Conservation (phyloP, 768 basidiomycete genomes). For the Lactifluus hygrophoroides region DNA sequence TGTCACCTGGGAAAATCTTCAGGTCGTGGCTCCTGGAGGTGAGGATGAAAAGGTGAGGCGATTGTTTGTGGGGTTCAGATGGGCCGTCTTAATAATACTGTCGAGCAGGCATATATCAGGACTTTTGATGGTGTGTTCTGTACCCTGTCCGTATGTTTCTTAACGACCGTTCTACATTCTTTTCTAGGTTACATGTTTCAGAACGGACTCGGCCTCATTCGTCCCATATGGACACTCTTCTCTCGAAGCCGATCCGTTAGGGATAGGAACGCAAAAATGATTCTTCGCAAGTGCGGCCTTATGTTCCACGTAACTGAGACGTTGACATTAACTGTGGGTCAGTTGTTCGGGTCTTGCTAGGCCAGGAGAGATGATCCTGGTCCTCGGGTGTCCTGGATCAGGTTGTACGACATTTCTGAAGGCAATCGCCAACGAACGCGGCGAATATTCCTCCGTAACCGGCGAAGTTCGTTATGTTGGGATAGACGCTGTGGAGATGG, state of each 20-base stretch:
- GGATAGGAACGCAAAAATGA: background rate
- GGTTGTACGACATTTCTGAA: conserved; percentile 87
- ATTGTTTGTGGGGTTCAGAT: background rate
- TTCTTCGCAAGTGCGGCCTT: conserved; percentile 8
- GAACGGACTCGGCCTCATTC: background rate
- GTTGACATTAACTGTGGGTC: background rate
- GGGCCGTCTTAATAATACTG: background rate
- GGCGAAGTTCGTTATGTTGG: conserved; percentile 82
- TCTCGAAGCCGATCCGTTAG: background rate
- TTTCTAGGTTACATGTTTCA: conserved; percentile 4
- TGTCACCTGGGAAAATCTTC: conserved; percentile 62
- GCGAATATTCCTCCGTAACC: conserved; percentile 49
- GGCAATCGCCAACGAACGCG: conserved; percentile 67
- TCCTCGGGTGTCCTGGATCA: conserved; percentile 62
- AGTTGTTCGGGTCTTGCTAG: conserved; percentile 17
- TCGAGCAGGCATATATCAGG: conserved; percentile 42
- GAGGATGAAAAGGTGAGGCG: conserved; percentile 44
- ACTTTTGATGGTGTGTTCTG: conserved; percentile 51
- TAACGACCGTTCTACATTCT: background rate
- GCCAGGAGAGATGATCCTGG: conserved; percentile 16
- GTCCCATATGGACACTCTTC: background rate
- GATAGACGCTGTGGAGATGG: conserved; percentile 67
- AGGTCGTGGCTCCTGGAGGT: conserved; percentile 53
- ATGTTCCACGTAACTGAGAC: background rate
- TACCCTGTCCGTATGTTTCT: background rate